phyloP scores from a whole-genome alignment of 2,329 filamentous ascomycete species.

The Fusarium torulosum region DNA sequence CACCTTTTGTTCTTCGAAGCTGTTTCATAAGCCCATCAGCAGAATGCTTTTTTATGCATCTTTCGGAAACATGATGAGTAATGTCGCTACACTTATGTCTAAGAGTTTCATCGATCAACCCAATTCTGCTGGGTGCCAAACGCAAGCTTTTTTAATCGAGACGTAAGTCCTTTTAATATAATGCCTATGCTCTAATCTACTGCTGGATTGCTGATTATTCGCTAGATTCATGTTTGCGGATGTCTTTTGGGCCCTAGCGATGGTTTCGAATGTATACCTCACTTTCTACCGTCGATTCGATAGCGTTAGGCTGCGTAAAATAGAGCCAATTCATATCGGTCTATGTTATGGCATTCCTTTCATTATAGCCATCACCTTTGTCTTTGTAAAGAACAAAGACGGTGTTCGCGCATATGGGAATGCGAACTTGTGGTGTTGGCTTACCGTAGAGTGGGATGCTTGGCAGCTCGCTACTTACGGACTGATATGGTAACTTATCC shows the following conservation, averaged over 20 bases:
- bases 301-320: not conserved
- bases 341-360: conserved; percentile 18
- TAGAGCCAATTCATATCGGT: conserved; percentile 13
- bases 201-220: not conserved
- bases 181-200: not conserved
- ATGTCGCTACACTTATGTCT: conserved; percentile 21
- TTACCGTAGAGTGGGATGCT: conserved; percentile 22
- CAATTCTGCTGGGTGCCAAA: conserved; percentile 15
- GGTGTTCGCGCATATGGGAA: conserved; percentile 10
- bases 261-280: conserved; percentile 17
- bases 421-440: conserved; percentile 24
- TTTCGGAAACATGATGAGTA: conserved; percentile 25
- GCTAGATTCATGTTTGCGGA: conserved; percentile 21
- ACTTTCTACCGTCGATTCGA: conserved; percentile 22
- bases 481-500: conserved; percentile 16
- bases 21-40: conserved; percentile 20
- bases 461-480: conserved; percentile 26
- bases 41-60: conserved; percentile 22
- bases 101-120: not conserved
- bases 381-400: conserved; percentile 3
- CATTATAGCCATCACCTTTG: not conserved
- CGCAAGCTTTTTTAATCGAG: conserved; percentile 18
- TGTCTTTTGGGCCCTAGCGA: conserved; percentile 23
- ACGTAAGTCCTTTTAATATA: not conserved
- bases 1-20: conserved; percentile 16